phyloP scores from a whole-genome alignment of 2,329 filamentous ascomycete species.

The Arthrocladium fulminans region DNA sequence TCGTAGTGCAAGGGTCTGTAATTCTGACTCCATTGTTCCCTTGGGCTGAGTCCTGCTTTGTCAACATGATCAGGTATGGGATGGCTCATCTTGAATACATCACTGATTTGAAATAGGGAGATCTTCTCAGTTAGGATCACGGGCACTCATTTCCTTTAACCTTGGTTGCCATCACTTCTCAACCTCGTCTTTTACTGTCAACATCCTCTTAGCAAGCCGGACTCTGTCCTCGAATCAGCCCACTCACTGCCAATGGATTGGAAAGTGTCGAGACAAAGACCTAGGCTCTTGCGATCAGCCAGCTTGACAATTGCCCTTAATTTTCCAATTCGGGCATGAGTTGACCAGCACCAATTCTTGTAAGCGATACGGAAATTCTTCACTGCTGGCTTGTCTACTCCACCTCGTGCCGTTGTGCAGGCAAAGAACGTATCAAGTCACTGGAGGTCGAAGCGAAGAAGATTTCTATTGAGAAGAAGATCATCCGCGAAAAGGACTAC shows the following conservation, averaged over 20 bases:
- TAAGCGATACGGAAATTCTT: conserved; percentile 58
- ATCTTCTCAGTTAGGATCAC: conserved; percentile 61
- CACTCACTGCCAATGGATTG: conserved; percentile 65
- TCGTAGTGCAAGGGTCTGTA: conserved; percentile 61
- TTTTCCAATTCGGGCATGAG: conserved; percentile 59
- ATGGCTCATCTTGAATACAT: conserved; percentile 56
- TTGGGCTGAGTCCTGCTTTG: conserved; percentile 48
- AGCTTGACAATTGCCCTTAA: conserved; percentile 60
- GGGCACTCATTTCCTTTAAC: conserved; percentile 47
- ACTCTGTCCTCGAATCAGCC: conserved; percentile 58
- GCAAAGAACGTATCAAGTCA: conserved; percentile 40
- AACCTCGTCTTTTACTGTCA: conserved; percentile 43
- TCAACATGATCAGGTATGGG: conserved; percentile 46
- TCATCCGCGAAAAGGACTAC: conserved; percentile 36
- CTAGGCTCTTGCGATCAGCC: conserved; percentile 57
- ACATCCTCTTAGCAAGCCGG: conserved; percentile 52
- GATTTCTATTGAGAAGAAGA: conserved; percentile 24
- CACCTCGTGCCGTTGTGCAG: neutral
- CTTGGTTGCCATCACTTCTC: conserved; percentile 45
- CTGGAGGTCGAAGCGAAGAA: conserved; percentile 30
- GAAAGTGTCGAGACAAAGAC: conserved; percentile 70
- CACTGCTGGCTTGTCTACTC: conserved; percentile 47
- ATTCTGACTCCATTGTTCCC: conserved; percentile 62
- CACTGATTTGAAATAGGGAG: conserved; percentile 64
- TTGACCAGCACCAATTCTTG: conserved; percentile 78